Evolutionary conservation across 306 rosid genomes (phyloP), one percentile per base, ranked within the genome.

Genomic region (Begonia masoniana): DNA sequence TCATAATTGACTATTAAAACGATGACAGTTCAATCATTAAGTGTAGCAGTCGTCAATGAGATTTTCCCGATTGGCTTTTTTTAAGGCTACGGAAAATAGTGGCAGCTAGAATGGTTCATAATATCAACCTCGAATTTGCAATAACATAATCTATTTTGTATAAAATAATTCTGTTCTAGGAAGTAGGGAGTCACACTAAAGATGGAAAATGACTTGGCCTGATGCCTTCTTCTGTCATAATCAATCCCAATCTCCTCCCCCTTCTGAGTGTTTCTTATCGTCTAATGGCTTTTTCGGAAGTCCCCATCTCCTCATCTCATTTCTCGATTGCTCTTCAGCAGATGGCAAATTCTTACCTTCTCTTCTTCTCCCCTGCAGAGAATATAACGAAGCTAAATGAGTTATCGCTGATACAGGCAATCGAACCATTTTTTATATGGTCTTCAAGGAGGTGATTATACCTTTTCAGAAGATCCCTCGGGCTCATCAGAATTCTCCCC

Each of bases 341-440:
- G 78, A 64, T 55, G 71, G 80, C 31, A 82, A 75, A 63, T 85
- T 71, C 71, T 19, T 62, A 23, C 79, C 56, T 52, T 61, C 79
- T 39, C 60, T 66, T 50, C 57, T 68, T 64, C 47, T 71, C 26
- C 61, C 82, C 97, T 84, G 57, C 7, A 31, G 9, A 31, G 7
- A 31, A 31, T 0, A 31, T 31, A 7, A 31, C 9, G 39, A 31
- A 31, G 8, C 39, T 0, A 31, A 7, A 7, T 31, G 9, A 31
- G 9, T 7, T 4, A 31, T 31, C 5, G 39, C 9, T 31, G 9
- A 31, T 6, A 5, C 8, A 31, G 39, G 39, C 39, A 5, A 31
- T 31, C 8, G 9, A 26, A 26, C 5, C 5, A 14, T 43, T 31
- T 43, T 39, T 51, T 58, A 50, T 26, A 26, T 26, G 35, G 35